These are phyloP conservation scores for Dactylellina sp. DNA, from an alignment of 2,329 filamentous ascomycete species.

Conservation along the genomic window DNA sequence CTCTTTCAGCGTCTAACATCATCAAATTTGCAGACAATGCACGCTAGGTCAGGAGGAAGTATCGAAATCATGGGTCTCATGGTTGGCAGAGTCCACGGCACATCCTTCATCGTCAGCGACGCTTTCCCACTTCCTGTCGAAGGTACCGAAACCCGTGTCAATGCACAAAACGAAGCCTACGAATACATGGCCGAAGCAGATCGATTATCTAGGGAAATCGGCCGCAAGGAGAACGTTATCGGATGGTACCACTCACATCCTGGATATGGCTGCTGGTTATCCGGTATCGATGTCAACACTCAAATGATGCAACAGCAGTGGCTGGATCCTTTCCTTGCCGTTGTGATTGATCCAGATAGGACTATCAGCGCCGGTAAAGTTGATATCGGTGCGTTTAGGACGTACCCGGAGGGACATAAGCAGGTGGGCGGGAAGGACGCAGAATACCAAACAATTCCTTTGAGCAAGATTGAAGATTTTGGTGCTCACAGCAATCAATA, in stretches of 20 bases:
- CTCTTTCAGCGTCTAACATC: conserved; percentile 14
- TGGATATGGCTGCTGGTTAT: conserved; percentile 97
- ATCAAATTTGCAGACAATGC: conserved; percentile 70
- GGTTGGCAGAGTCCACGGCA: conserved; percentile 85
- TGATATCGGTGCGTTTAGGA: conserved; percentile 96
- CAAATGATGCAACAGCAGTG: conserved; percentile 86
- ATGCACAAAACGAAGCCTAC: conserved; percentile 94
- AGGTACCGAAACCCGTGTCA: conserved; percentile 97
- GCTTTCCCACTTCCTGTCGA: conserved; percentile 94
- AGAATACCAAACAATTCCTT: conserved; percentile 81
- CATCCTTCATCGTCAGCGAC: conserved; percentile 88
- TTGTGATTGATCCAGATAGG: conserved; percentile 95
- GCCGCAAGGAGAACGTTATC: conserved; percentile 88
- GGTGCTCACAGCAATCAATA: conserved; percentile 91
- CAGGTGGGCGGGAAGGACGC: conserved; percentile 68
- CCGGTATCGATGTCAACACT: conserved; percentile 92
- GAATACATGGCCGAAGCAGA: conserved; percentile 94
- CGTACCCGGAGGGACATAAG: conserved; percentile 81
- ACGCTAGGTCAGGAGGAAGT: conserved; percentile 90
- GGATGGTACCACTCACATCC: conserved; percentile 99
- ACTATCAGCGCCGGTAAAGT: conserved; percentile 95
- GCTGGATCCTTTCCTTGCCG: conserved; percentile 90
- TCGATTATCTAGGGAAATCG: conserved; percentile 75
- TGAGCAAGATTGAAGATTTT: conserved; percentile 95
- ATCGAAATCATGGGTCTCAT: conserved; percentile 98